These are phyloP conservation scores for Metrosideros polymorpha DNA, from an alignment of 441 rosid genomes.

Conservation along the genomic window DNA sequence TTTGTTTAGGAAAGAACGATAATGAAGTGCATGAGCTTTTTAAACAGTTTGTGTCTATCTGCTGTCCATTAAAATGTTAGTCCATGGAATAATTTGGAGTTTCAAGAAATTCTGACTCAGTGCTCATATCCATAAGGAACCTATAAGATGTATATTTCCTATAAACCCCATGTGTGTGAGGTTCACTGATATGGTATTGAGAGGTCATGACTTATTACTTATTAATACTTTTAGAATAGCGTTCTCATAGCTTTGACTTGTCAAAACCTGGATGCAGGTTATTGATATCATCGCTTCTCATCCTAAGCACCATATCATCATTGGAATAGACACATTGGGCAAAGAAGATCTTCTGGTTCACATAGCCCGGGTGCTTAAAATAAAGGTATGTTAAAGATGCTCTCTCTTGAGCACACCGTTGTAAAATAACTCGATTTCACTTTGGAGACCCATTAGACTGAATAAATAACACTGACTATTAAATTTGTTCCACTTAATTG, in stretches of 20 bases:
- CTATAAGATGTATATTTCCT: not conserved
- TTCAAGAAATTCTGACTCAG: not conserved
- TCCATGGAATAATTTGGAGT: not conserved
- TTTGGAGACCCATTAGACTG: not conserved
- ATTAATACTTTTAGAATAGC: not conserved
- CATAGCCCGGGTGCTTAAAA: constrained; percentile 37
- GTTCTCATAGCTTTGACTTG: not conserved
- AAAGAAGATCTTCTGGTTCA: constrained; percentile 64
- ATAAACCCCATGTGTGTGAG: not conserved
- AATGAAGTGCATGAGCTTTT: not conserved
- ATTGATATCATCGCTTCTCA: constrained; percentile 56
- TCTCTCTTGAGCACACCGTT: not conserved
- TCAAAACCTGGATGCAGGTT: constrained; percentile 21
- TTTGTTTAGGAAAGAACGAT: not conserved
- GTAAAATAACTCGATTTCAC: not conserved
- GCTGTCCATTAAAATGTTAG: not conserved
- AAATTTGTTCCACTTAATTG: not conserved
- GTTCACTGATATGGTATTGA: not conserved
- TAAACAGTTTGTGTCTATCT: not conserved
- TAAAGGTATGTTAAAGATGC: constrained; percentile 28
- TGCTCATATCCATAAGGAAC: not conserved
- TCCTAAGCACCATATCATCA: constrained; percentile 58
- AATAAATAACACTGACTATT: not conserved
- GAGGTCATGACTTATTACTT: not conserved
- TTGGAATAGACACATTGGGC: constrained; percentile 65